Evolutionary conservation across 176 grass and related monocot species (phyloP).

Genomic region (Cenchrus purpureus): DNA sequence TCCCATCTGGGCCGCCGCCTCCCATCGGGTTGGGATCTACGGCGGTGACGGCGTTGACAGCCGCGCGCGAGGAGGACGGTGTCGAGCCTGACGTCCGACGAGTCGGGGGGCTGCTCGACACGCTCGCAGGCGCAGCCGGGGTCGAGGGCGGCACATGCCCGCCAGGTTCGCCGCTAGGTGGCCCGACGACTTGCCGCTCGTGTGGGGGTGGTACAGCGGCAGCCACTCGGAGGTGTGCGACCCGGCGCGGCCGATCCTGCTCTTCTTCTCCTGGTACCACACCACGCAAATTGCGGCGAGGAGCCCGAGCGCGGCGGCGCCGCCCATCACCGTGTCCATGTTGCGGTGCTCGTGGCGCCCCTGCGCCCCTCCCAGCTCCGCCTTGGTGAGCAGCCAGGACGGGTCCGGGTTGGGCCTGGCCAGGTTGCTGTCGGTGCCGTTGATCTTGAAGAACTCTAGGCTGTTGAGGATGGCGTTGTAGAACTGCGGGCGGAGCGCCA

Average conservation of each 20-base stretch:
- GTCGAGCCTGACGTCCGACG: no score
- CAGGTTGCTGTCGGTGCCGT: constrained; percentile 48
- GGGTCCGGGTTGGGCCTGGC: constrained; percentile 62
- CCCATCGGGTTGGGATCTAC: no score
- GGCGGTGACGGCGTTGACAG: no score
- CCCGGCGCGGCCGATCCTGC: not conserved
- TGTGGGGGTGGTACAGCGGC: constrained; percentile 73
- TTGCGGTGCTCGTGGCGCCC: not conserved
- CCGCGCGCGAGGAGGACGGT: no score
- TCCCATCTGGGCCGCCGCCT: no score
- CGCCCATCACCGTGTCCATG: constrained; percentile 49
- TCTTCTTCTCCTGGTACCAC: constrained; percentile 58
- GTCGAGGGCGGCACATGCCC: constrained; percentile 56
- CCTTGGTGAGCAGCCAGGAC: constrained; percentile 57
- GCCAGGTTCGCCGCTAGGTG: constrained; percentile 62
- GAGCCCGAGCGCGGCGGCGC: constrained; percentile 55
- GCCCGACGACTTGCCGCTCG: constrained; percentile 73
- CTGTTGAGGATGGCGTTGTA: constrained; percentile 76
- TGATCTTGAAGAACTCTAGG: constrained; percentile 91
- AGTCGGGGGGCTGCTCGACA: no score
- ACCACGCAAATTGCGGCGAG: constrained; percentile 51
- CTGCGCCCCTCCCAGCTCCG: constrained; percentile 50
- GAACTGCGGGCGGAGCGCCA: constrained; percentile 65
- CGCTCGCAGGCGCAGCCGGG: no score
- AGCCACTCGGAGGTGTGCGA: constrained; percentile 69